Evolutionary conservation across 2,329 filamentous ascomycete species (phyloP).

Genomic region (Botrytis medusae): DNA sequence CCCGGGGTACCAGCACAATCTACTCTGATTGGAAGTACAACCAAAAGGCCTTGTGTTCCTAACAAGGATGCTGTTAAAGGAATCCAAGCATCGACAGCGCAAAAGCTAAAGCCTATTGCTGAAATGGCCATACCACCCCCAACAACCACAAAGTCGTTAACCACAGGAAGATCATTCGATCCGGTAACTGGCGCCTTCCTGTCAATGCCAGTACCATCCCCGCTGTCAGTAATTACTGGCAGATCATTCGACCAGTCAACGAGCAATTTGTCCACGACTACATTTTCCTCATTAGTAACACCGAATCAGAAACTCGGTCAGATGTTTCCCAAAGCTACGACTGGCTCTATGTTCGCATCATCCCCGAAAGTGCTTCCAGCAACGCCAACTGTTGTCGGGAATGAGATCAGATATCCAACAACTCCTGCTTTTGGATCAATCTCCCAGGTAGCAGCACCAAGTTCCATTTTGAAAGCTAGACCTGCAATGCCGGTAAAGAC

Average conservation of each 20-base stretch:
- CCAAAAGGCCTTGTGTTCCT: not conserved
- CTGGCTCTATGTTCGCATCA: not conserved
- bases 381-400: not conserved
- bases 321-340: not conserved
- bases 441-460: not conserved
- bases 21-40: not conserved
- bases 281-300: not conserved
- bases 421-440: constrained; percentile 2
- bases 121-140: not conserved
- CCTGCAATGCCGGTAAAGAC: not conserved
- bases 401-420: not conserved
- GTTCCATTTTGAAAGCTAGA: not conserved
- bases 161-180: not conserved
- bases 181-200: not conserved
- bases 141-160: not conserved
- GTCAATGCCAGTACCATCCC: not conserved
- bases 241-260: not conserved
- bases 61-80: not conserved
- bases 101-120: not conserved
- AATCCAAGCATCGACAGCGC: not conserved
- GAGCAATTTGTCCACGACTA: not conserved
- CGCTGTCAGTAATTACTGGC: not conserved
- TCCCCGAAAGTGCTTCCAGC: not conserved
- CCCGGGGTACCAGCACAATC: not conserved
- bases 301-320: not conserved